A percentile compares a stretch with the other conserved stretches of the same genome.
Conservation (phyloP, 176 grass and related monocot genomes). For the Dendrocalamus sinicus region DNA sequence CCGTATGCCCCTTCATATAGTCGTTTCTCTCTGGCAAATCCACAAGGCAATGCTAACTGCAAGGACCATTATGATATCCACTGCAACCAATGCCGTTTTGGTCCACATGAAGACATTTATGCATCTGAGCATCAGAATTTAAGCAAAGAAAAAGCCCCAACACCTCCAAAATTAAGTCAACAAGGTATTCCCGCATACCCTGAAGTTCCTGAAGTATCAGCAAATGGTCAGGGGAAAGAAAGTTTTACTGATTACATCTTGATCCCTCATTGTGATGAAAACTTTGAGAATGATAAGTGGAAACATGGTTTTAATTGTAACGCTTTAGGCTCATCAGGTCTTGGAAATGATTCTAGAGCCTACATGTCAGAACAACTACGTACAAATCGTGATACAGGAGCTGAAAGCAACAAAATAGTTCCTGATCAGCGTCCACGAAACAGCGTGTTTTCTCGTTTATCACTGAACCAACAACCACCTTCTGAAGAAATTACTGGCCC, state of each 20-base stretch:
- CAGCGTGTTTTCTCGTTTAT: constrained; percentile 63
- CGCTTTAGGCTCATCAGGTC: constrained; percentile 35
- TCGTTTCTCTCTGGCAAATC: constrained; percentile 7
- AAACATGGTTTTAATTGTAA: constrained; percentile 18
- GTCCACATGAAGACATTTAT: constrained; percentile 7
- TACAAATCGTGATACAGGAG: constrained; percentile 1
- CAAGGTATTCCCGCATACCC: constrained; percentile 27
- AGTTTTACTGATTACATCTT: constrained; percentile 36
- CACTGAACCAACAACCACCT: constrained; percentile 33
- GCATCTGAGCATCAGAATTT: constrained; percentile 22
- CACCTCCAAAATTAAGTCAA: constrained; percentile 6
- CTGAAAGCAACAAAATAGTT: constrained; percentile 29
- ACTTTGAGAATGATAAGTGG: constrained; percentile 7
- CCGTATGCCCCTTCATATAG: neutral
- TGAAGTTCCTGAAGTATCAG: constrained; percentile 7
- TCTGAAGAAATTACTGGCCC: constrained; percentile 27
- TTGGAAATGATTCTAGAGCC: constrained; percentile 26
- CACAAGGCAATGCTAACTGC: constrained; percentile 22
- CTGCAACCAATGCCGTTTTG: constrained; percentile 9
- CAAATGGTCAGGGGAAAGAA: constrained; percentile 29
- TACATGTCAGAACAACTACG: constrained; percentile 7
- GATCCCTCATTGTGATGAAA: neutral
- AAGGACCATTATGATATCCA: constrained; percentile 39
- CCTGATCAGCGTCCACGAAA: constrained; percentile 21
- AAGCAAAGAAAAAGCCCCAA: constrained; percentile 5